A percentile compares a stretch with the other conserved stretches of the same genome.
Conservation (phyloP, 2,329 filamentous ascomycete species). For the Fusarium sp. region DNA sequence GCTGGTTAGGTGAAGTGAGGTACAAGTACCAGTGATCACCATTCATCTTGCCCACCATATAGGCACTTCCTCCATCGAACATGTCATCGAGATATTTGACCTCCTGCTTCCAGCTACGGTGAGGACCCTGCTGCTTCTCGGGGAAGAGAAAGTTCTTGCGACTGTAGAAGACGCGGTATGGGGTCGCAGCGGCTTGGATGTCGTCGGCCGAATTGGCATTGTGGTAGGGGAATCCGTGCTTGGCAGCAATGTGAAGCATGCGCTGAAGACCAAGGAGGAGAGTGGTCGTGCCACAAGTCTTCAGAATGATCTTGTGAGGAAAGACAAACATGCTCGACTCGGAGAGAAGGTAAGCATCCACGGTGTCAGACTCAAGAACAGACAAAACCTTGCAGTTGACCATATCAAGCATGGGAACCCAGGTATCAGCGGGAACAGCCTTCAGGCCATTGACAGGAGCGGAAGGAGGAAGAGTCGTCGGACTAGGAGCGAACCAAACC, state of each 20-base stretch:
- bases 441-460: constrained; percentile 85
- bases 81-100: constrained; percentile 92
- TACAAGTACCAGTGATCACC: constrained; percentile 99
- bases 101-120: constrained; percentile 97
- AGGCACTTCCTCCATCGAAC: constrained; percentile 92
- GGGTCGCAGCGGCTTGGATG: constrained; percentile 81
- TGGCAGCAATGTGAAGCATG: constrained; percentile 90
- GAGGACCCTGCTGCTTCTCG: constrained; percentile 91
- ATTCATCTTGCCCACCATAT: constrained; percentile 99
- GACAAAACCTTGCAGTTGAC: constrained; percentile 99
- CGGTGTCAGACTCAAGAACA: constrained; percentile 89
- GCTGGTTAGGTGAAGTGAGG: constrained; percentile 87
- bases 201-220: constrained; percentile 75
- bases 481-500: constrained; percentile 94
- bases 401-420: constrained; percentile 97
- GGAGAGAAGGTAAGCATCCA: constrained; percentile 96
- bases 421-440: constrained; percentile 82
- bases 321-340: constrained; percentile 99
- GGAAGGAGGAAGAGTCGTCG: constrained; percentile 76
- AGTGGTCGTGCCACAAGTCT: constrained; percentile 98
- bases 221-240: constrained; percentile 87
- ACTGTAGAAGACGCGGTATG: constrained; percentile 98
- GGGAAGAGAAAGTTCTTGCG: constrained; percentile 99
- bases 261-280: constrained; percentile 89
- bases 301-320: constrained; percentile 98